Conservation (phyloP, 2,329 filamentous ascomycete species). For the Aspergillus nomiae region DNA sequence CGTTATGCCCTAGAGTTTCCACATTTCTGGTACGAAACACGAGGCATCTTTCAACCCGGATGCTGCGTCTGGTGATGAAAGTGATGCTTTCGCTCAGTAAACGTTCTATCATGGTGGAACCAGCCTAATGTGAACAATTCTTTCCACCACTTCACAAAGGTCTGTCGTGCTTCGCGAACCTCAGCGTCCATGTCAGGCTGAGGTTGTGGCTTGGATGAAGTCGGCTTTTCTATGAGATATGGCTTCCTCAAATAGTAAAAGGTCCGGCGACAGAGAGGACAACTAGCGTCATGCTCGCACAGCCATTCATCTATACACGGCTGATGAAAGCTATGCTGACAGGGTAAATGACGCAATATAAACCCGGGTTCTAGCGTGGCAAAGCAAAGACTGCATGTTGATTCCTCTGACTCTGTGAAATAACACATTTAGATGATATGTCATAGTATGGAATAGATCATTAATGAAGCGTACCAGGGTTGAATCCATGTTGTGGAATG, state of each 20-base stretch:
- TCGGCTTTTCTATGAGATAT: background rate
- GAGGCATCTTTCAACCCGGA: background rate
- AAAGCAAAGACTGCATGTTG: background rate
- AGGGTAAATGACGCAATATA: background rate
- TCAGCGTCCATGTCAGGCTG: background rate
- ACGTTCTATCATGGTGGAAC: background rate
- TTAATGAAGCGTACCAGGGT: background rate
- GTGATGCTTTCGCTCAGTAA: background rate
- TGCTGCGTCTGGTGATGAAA: background rate
- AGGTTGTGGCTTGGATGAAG: background rate
- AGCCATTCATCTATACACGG: background rate
- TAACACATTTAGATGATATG: background rate
- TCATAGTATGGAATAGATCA: background rate
- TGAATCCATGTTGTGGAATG: background rate
- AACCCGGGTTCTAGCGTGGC: background rate
- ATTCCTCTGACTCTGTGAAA: background rate
- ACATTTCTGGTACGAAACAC: background rate
- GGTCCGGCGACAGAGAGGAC: slow-evolving; percentile 1
- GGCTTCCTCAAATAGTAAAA: background rate
- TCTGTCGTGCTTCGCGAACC: background rate
- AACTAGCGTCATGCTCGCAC: background rate
- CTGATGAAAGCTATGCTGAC: background rate
- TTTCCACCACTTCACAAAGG: background rate
- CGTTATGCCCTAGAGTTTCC: background rate
- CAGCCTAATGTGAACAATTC: background rate